Evolutionary conservation across 202 grass and related monocot species (phyloP).

Genomic region (Carex arenaria): DNA sequence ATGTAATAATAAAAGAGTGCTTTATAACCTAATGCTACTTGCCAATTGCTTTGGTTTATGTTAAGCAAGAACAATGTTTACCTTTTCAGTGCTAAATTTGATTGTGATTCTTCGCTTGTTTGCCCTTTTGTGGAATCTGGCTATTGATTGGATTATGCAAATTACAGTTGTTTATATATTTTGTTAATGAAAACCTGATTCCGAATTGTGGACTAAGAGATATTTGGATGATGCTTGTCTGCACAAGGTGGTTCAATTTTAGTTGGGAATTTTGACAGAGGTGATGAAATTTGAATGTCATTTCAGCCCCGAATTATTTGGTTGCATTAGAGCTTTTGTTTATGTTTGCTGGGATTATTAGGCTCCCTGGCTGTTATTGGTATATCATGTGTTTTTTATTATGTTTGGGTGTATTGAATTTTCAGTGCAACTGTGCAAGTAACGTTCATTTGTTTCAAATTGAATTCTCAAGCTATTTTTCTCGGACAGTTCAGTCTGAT

Average conservation of each 20-base stretch:
- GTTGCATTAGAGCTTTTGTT: background rate
- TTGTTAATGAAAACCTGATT: background rate
- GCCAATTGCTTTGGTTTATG: slow-evolving; percentile 8
- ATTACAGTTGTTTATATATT: background rate
- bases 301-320: background rate
- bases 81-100: background rate
- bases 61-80: slow-evolving; percentile 18
- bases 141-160: background rate
- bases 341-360: background rate
- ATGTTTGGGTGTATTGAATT: background rate
- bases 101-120: slow-evolving; percentile 4
- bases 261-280: background rate
- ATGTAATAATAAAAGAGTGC: slow-evolving; percentile 25
- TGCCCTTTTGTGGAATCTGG: background rate
- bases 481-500: too few species aligned
- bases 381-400: background rate
- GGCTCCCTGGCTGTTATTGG: background rate
- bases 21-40: background rate
- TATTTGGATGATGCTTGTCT: background rate
- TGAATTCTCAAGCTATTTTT: background rate
- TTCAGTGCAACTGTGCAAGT: background rate
- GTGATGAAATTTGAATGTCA: background rate
- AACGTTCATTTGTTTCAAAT: background rate
- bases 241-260: background rate
- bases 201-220: background rate